These are phyloP conservation scores for Beauveria sp. DNA, from an alignment of 2,329 filamentous ascomycete species.

Conservation along the genomic window DNA sequence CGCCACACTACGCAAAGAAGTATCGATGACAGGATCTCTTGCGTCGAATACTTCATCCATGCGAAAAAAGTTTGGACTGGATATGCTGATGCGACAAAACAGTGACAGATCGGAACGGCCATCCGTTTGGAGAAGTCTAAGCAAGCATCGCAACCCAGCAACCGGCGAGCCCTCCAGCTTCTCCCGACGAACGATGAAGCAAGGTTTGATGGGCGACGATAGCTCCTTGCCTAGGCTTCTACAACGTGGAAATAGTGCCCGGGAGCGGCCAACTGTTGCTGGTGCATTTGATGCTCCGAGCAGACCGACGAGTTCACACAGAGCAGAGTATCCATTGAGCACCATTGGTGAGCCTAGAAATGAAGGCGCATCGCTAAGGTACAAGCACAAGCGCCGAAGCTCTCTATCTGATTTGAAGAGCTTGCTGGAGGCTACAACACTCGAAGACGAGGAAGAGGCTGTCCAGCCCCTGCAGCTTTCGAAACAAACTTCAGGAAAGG, in stretches of 20 bases:
- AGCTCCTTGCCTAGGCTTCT: conserved; percentile 39
- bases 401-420: conserved; percentile 79
- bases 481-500: conserved; percentile 48
- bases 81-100: conserved; percentile 67
- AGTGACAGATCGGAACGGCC: conserved; percentile 63
- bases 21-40: conserved; percentile 64
- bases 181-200: conserved; percentile 57
- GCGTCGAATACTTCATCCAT: conserved; percentile 83
- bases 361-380: conserved; percentile 32
- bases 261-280: conserved; percentile 52
- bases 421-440: conserved; percentile 54
- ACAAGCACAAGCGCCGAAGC: conserved; percentile 76
- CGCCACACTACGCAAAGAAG: conserved; percentile 40
- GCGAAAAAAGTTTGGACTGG: conserved; percentile 74
- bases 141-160: conserved; percentile 63
- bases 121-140: conserved; percentile 81
- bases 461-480: conserved; percentile 44
- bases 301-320: conserved; percentile 50
- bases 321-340: conserved; percentile 47
- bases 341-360: conserved; percentile 52
- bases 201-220: conserved; percentile 71
- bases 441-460: conserved; percentile 31
- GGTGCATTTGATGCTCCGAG: conserved; percentile 54
- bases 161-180: conserved; percentile 56
- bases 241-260: conserved; percentile 43